Conservation (phyloP, 2,329 filamentous ascomycete species). For the Arthrobotrys pseudoclavata region DNA sequence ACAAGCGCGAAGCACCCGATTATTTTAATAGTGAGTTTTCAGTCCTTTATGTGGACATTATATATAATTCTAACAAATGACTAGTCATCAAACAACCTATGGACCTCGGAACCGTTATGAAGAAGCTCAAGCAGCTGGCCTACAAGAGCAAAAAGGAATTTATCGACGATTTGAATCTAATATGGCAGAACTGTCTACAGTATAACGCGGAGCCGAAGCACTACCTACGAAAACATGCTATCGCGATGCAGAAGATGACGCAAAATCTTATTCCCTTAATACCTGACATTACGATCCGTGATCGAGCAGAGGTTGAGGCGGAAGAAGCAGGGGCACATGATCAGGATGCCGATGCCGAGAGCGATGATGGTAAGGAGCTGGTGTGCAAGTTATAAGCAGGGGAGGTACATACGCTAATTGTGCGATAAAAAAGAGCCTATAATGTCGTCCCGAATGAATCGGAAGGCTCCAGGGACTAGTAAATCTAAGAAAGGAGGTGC, state of each 20-base stretch:
- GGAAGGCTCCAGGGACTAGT: constrained; percentile 85
- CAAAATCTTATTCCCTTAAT: constrained; percentile 96
- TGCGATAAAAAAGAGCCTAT: constrained; percentile 77
- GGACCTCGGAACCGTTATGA: constrained; percentile 98
- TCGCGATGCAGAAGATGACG: constrained; percentile 96
- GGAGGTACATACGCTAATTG: constrained; percentile 49
- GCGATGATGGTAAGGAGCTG: constrained; percentile 62
- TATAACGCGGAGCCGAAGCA: constrained; percentile 94
- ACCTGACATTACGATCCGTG: constrained; percentile 88
- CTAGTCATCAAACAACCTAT: constrained; percentile 94
- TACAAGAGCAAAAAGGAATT: constrained; percentile 96
- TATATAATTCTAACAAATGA: constrained; percentile 13
- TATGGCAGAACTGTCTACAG: constrained; percentile 96
- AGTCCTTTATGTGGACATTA: neutral
- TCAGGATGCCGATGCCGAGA: constrained; percentile 63
- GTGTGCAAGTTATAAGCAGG: constrained; percentile 1
- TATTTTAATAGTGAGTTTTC: constrained; percentile 83
- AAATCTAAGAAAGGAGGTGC: constrained; percentile 79
- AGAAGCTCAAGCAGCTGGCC: constrained; percentile 85
- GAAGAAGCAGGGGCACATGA: constrained; percentile 71
- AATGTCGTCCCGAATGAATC: constrained; percentile 89
- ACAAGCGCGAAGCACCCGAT: constrained; percentile 96
- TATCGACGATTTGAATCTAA: constrained; percentile 90
- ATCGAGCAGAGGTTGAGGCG: constrained; percentile 93
- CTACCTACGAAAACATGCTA: constrained; percentile 89